Base-by-base conservation (phyloP, 1,284 basidiomycete genomes). In the Megacollybia platyphylla region DNA sequence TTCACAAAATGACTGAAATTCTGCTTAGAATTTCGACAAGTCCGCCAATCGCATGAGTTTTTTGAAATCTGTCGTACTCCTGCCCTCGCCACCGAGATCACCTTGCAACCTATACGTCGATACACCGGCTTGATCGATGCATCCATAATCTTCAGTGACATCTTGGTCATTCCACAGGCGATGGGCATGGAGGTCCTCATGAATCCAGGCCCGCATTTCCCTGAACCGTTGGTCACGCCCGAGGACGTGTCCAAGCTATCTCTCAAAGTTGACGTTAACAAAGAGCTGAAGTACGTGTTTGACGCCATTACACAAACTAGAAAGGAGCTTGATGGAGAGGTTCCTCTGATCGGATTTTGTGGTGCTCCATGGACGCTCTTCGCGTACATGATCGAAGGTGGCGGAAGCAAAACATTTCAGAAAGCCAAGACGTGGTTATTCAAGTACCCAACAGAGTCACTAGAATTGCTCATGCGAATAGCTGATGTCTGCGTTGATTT, bases 321-420 rank as follows among this genome's bases (percentile, higher is more conserved):
- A 47, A 71, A 74, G 45, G 81, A 71, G 31, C 69, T 97, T 42
- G 70, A 76, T 1, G 91, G 92, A 20, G 76, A 87, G 55, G 91
- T 96, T 7, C 92, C 92, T 11, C 68, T 97, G 47, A 93, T 97
- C 53, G 92, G 92, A 4, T 97, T 97, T 64, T 88, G 80, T 54
- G 92, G 93, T 40, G 90, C 90, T 1, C 93, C 92, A 1, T 97
- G 93, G 93, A 97, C 93, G 13, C 71, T 97, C 43, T 92, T 97
- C 67, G 79, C 83, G 35, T 97, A 97, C 62, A 97, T 97, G 93
- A 76, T 93, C 52, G 92, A 96, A 60, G 93, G 92, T 10, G 92
- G 91, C 5, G 83, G 85, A 10, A 86, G 76, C 59, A 91, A 90
- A 65, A 87, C 86, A 15, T 77, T 88, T 52, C 81, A 88, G 50